Conservation (phyloP, 352 stramenopile species). For the Globisporangium cederbergense region DNA sequence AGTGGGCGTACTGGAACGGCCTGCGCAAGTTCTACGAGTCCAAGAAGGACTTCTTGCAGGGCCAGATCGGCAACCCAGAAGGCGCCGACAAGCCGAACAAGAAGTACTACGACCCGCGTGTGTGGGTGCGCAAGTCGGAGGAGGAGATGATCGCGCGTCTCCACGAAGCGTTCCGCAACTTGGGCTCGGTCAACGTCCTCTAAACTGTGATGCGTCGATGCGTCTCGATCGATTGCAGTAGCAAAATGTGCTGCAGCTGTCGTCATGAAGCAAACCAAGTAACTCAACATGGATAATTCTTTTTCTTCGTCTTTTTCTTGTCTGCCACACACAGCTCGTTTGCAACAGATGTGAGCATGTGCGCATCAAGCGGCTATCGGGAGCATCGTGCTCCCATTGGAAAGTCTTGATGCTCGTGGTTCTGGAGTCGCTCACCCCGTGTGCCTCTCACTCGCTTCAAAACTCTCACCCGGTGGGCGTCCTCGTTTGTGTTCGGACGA, state of each 20-base stretch:
- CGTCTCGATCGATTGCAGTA: neutral
- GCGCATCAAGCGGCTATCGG: no score
- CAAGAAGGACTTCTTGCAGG: constrained; percentile 97
- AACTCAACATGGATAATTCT: constrained; percentile 14
- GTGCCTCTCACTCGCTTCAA: no score
- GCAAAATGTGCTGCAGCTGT: constrained; percentile 1
- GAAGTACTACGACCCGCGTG: constrained; percentile 99
- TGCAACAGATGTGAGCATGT: no score
- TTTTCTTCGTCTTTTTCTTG: neutral
- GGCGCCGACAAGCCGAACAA: constrained; percentile 98
- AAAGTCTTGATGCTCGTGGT: no score
- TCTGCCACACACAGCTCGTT: neutral
- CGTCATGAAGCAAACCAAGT: constrained; percentile 14
- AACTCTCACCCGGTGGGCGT: no score
- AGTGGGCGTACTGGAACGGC: constrained; percentile 99
- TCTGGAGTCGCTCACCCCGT: no score
- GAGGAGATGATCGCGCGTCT: constrained; percentile 93
- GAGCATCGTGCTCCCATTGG: no score
- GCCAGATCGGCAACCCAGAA: constrained; percentile 98
- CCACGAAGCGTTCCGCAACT: constrained; percentile 89
- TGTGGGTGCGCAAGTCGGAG: constrained; percentile 97
- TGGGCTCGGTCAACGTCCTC: constrained; percentile 77
- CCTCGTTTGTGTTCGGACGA: no score
- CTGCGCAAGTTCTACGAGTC: constrained; percentile 96
- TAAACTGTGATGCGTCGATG: constrained; percentile 28